Evolutionary conservation across 2,329 filamentous ascomycete species (phyloP), one percentile per base, ranked within the genome.

Genomic region (Hymenoscyphus occultus): DNA sequence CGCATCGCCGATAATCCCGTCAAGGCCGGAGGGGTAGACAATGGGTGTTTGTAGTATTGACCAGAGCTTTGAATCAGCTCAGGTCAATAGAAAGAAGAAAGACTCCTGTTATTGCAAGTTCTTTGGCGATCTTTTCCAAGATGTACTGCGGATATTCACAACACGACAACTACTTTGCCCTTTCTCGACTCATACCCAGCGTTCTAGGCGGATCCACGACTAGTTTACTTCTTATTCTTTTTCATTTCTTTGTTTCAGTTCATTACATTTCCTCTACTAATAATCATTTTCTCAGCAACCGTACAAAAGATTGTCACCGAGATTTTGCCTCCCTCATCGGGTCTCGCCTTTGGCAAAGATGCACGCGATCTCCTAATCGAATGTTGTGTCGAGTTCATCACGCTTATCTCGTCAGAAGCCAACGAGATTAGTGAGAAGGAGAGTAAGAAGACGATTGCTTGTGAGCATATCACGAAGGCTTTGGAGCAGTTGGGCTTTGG

Each of bases 341-440:
- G 92, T 60, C 86, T 96, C 68, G 89, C 91, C 1, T 98, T 98
- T 76, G 92, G 93, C 56, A 97, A 97, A 77, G 95, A 99, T 74
- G 93, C 94, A 13, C 90, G 95, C 66, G 95, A 99, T 75, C 84
- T 98, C 2, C 84, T 99, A 61, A 99, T 99, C 74, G 95, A 98
- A 81, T 98, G 95, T 81, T 99, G 95, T 75, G 94, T 99, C 74
- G 95, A 99, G 78, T 99, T 99, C 78, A 97, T 99, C 78, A 98
- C 95, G 19, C 86, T 99, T 74, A 91, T 99, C 72, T 97, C 93
- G n/a, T 96, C 92, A 59, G 94, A 99, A 80, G 95, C 95, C 68
- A 99, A 99, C 78, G 95, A 99, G 74, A 99, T 99, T 70, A 96
- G 93, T 13, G 95, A 99, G 77, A 97, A 97, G 78, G 95, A 99